Conservation (phyloP, 805 yeast genomes). For the Yarrowia sp. region DNA sequence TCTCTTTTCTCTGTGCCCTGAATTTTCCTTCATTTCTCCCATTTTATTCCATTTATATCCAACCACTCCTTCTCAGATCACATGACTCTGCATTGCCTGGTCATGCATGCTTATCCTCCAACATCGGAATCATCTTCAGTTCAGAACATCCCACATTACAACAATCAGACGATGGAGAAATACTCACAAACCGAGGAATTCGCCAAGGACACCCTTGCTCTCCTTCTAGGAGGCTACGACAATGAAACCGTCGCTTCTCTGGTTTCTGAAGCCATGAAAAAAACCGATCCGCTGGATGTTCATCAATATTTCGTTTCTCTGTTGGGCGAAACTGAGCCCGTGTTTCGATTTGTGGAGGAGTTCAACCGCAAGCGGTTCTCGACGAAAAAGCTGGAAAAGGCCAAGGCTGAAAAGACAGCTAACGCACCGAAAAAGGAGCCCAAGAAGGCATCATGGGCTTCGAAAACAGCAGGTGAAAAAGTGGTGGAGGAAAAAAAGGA, state of each 20-base stretch:
- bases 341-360: conserved; percentile 3
- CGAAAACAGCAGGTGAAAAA: not conserved
- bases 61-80: not conserved
- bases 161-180: conserved; percentile 23
- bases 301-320: not conserved
- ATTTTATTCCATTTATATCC: not conserved
- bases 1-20: too few species aligned
- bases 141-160: not conserved
- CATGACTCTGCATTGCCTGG: conserved; percentile 22
- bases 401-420: conserved; percentile 42
- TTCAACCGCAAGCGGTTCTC: conserved; percentile 16
- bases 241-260: conserved; percentile 6
- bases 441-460: not conserved
- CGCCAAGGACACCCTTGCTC: conserved; percentile 3
- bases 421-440: conserved; percentile 28
- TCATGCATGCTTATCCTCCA: conserved; percentile 15
- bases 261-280: conserved; percentile 15
- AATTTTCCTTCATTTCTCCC: not conserved
- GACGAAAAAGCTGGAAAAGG: conserved; percentile 31
- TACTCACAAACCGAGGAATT: conserved; percentile 9
- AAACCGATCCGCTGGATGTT: conserved; percentile 2
- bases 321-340: conserved; percentile 4
- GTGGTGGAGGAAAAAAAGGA: not conserved
- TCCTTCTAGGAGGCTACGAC: conserved; percentile 2
- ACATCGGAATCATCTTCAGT: not conserved